Evolutionary conservation across 495 filamentous ascomycete genomes (phyloP).

Genomic region (Saxispiralis lemnorum): DNA sequence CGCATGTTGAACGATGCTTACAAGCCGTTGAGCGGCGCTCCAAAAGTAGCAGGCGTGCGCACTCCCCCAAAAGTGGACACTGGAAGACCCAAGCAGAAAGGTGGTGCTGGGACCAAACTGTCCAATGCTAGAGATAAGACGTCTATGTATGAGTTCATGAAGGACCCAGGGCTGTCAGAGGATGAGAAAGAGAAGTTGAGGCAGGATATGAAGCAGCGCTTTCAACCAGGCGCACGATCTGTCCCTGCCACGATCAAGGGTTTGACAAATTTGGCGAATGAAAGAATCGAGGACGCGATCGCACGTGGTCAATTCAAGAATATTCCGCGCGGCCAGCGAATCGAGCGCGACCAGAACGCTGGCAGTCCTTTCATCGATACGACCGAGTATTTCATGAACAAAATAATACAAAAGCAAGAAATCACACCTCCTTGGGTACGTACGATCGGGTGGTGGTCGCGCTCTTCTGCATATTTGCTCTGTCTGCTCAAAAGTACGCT

Average conservation of each 20-base stretch:
- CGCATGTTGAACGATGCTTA: conserved; percentile 77
- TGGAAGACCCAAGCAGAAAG: conserved; percentile 26
- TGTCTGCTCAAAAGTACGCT: no score
- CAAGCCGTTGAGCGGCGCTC: conserved; percentile 44
- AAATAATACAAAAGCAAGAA: conserved; percentile 90
- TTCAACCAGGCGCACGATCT: conserved; percentile 50
- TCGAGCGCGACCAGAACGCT: conserved; percentile 62
- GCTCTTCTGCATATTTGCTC: no score
- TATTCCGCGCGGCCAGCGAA: conserved; percentile 62
- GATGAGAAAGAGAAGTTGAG: conserved; percentile 52
- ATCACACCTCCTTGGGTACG: conserved; percentile 53
- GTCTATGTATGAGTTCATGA: conserved; percentile 48
- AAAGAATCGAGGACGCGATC: conserved; percentile 88
- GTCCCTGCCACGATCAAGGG: conserved; percentile 68
- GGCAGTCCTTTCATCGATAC: conserved; percentile 86
- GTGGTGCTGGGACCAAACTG: conserved; percentile 39
- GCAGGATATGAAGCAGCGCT: conserved; percentile 61
- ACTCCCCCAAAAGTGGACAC: conserved; percentile 35
- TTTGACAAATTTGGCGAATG: conserved; percentile 68
- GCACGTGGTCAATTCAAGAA: conserved; percentile 80
- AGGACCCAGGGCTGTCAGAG: conserved; percentile 41
- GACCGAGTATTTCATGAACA: conserved; percentile 96
- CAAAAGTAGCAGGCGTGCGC: background rate
- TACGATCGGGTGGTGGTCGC: no score
- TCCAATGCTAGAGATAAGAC: conserved; percentile 65